Evolutionary conservation across 2,329 filamentous ascomycete species (phyloP), one percentile per base, ranked within the genome.

Genomic region (Botrytis hyacinthi): DNA sequence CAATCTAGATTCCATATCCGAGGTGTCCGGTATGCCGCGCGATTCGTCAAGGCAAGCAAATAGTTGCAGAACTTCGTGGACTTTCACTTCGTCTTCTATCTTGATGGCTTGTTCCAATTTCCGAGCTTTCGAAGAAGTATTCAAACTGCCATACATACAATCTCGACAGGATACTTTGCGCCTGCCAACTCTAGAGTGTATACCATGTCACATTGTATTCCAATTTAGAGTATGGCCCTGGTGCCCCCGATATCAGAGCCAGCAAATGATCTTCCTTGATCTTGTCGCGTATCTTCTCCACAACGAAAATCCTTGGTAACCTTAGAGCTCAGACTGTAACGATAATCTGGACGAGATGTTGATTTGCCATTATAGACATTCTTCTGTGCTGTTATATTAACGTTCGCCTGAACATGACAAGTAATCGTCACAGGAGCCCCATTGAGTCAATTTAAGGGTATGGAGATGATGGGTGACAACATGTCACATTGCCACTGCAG

Each of bases 211-310:
- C 57, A 35, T 48, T 22, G 29, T 44, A 26, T 48, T 26, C 12
- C 29, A 57, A 18, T 18, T 57, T 20, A 6, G 26, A 63, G 16
- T 29, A 16, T 44, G 18, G 42, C 22, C 29, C 10, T 40, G 35
- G 12, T 9, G 51, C 5, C 32, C 22, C 44, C 63, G 63, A 26
- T 66, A 35, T n/a, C 22, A 40, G 35, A 22, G 37, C 32, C 48
- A n/a, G n/a, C 46, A 54, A 57, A 57, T 42, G 66, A 68, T 68
- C 35, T 57, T 68, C 48, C 66, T 32, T 42, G 65, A 42, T 57
- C 35, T 44, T 37, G 29, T 57, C 51, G 35, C 26, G 35, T 29
- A 42, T 69, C 66, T 69, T 69, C 66, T 57, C 66, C 66, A 69
- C 66, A 32, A 22, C 35, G n/a, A 26, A 69, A 57, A 57, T 57